A percentile compares a stretch with the other conserved stretches of the same genome.
phyloP scores from a whole-genome alignment of 768 basidiomycete species.

The Porphyrellus cyaneotinctus region DNA sequence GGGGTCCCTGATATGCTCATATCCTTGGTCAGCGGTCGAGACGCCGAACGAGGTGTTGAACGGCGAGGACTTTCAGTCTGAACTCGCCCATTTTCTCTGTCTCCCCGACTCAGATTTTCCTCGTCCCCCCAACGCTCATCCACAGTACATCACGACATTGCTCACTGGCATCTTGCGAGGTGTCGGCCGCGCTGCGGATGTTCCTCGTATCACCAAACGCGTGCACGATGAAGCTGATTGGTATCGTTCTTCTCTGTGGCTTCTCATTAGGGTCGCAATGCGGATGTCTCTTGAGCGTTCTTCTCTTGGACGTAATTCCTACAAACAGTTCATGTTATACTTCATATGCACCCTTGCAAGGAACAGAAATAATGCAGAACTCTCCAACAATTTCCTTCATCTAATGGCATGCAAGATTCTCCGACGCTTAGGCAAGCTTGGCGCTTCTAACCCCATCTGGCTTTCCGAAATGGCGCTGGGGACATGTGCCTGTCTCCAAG shows the following conservation, averaged over 20 bases:
- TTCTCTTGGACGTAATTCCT: not conserved
- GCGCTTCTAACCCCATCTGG: not conserved
- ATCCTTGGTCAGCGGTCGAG: conserved; percentile 19
- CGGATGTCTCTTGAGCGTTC: not conserved
- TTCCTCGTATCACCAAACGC: not conserved
- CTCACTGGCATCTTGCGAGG: not conserved
- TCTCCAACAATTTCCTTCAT: not conserved
- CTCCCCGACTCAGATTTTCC: not conserved
- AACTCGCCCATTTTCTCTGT: conserved; percentile 9
- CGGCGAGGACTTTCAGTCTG: conserved; percentile 7
- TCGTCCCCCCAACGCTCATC: not conserved
- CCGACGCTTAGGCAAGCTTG: not conserved
- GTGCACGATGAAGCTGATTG: not conserved
- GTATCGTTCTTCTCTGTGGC: not conserved
- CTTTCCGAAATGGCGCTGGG: not conserved
- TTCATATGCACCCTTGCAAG: not conserved
- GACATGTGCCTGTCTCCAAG: not conserved
- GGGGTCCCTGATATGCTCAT: conserved; percentile 12
- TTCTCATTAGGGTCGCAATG: not conserved
- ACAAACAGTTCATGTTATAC: not conserved
- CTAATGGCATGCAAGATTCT: not conserved
- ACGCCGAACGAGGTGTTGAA: conserved; percentile 10
- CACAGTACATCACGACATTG: not conserved
- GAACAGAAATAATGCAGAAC: not conserved
- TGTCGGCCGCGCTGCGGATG: not conserved